These are phyloP conservation scores for Rhexocercosporidium sp. DNA, from an alignment of 2,329 filamentous ascomycete genomes.

Conservation along the genomic window DNA sequence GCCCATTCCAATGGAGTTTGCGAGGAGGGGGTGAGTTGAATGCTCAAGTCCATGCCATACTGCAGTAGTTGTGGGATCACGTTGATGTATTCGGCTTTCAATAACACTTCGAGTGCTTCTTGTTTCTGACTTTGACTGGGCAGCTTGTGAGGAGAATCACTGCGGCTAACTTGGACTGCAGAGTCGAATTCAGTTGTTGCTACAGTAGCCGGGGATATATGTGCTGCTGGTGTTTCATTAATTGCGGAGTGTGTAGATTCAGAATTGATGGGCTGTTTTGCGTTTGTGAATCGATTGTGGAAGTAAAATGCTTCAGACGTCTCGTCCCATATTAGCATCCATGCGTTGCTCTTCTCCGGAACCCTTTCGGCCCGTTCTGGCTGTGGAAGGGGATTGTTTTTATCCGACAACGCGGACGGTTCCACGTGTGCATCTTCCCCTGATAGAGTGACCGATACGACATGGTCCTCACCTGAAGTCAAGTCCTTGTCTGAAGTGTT, in stretches of 20 bases:
- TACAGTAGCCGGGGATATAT: neutral
- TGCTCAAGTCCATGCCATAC: neutral
- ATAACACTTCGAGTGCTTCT: neutral
- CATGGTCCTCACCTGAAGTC: neutral
- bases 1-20: constrained; percentile 1
- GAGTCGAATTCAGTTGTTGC: neutral
- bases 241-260: neutral
- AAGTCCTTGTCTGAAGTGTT: neutral
- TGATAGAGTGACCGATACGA: neutral
- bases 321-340: neutral
- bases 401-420: neutral
- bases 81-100: neutral
- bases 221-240: neutral
- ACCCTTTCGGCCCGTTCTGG: neutral
- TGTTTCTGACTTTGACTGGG: neutral
- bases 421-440: neutral
- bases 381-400: neutral
- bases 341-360: neutral
- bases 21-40: neutral
- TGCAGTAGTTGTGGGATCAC: neutral
- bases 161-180: neutral
- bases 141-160: neutral
- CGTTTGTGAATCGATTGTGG: neutral
- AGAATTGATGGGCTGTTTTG: neutral
- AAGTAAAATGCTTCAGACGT: neutral